phyloP scores from a whole-genome alignment of 2,329 filamentous ascomycete genomes.

The Pseudocercospora crystallina region DNA sequence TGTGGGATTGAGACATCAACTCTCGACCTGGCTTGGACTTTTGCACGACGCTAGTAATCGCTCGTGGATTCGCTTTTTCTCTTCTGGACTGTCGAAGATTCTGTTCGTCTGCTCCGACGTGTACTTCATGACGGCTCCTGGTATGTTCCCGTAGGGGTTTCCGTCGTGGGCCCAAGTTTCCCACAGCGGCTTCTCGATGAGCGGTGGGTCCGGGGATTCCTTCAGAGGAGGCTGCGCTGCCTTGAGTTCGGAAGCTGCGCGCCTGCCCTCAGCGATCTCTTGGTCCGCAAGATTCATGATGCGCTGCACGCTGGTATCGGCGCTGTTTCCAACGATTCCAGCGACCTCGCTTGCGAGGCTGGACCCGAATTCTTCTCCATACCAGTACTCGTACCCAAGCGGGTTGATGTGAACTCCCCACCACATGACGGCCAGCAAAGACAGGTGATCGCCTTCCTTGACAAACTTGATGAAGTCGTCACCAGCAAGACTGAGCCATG shows the following conservation, averaged over 20 bases:
- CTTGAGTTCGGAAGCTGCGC: not conserved
- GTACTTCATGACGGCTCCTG: slow-evolving; percentile 12
- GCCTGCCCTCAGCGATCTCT: not conserved
- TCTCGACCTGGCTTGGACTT: too few relatives aligned
- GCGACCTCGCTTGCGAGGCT: slow-evolving; percentile 6
- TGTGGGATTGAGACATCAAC: slow-evolving; percentile 24
- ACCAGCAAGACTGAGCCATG: slow-evolving; percentile 13
- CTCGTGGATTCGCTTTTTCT: slow-evolving; percentile 5
- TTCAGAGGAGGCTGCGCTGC: slow-evolving; percentile 1
- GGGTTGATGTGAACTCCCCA: slow-evolving; percentile 18
- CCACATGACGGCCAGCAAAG: slow-evolving; percentile 14
- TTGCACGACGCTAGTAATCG: not conserved
- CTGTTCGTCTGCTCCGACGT: slow-evolving; percentile 7
- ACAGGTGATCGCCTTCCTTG: slow-evolving; percentile 12
- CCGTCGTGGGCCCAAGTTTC: slow-evolving; percentile 1
- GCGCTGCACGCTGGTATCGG: not conserved
- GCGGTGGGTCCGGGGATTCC: not conserved
- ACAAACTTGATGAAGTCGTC: slow-evolving; percentile 13
- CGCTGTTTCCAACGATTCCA: not conserved
- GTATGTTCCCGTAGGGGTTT: slow-evolving; percentile 5
- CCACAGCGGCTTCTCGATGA: slow-evolving; percentile 1
- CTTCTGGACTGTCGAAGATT: slow-evolving; percentile 1
- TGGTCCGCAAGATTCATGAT: slow-evolving; percentile 4
- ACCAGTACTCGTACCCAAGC: slow-evolving; percentile 14
- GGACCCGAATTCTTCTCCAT: slow-evolving; percentile 15